Percentiles rank a stretch among this genome's conserved stretches.
phyloP scores from a whole-genome alignment of 192 early-diverging fungal genomes.

The Coemansia sp. region DNA sequence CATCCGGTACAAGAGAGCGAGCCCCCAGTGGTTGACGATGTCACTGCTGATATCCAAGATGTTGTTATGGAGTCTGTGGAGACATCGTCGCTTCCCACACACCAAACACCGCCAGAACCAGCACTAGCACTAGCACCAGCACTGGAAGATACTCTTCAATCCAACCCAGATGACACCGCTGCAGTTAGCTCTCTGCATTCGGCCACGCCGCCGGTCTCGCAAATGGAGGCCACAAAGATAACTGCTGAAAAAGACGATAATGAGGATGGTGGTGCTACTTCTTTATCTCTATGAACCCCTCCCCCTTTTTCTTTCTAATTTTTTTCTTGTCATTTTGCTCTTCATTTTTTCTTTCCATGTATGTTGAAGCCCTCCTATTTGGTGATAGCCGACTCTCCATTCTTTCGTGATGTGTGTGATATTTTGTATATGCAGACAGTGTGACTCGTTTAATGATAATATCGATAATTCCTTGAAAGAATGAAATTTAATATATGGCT shows the following conservation, averaged over 20 bases:
- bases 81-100: neutral
- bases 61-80: conserved; percentile 8
- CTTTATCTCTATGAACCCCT: neutral
- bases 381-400: too few relatives aligned
- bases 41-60: neutral
- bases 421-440: too few relatives aligned
- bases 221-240: conserved; percentile 1
- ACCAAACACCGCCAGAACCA: conserved; percentile 8
- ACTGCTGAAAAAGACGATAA: neutral
- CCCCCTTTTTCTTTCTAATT: neutral
- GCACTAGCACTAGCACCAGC: too few relatives aligned
- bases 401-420: too few relatives aligned
- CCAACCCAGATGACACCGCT: neutral
- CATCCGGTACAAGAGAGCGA: too few relatives aligned
- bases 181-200: neutral
- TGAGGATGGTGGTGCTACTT: neutral
- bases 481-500: too few relatives aligned
- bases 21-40: too few relatives aligned
- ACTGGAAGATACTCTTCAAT: neutral
- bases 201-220: conserved; percentile 4
- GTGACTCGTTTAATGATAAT: too few relatives aligned
- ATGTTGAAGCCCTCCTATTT: too few relatives aligned
- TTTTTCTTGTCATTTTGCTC: neutral
- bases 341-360: too few relatives aligned
- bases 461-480: too few relatives aligned